Evolutionary conservation across 2,329 filamentous ascomycete species (phyloP).

Genomic region (Ceratocystiopsis brevicomis): DNA sequence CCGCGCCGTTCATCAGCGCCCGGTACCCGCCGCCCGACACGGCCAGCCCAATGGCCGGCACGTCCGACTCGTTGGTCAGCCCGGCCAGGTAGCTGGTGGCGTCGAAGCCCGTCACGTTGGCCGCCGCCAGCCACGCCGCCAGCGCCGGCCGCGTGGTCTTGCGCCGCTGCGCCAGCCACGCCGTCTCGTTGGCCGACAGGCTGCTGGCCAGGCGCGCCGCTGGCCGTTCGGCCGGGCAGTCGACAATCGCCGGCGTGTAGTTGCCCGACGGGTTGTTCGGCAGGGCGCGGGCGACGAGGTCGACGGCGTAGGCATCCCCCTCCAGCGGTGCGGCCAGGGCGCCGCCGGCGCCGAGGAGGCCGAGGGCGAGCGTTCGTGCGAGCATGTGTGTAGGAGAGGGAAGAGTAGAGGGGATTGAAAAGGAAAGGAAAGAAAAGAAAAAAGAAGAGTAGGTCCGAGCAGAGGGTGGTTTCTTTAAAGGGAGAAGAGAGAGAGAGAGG

Average conservation of each 20-base stretch:
- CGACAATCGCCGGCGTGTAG: conserved; percentile 50
- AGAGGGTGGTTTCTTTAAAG: too few species aligned
- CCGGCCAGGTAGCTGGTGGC: conserved; percentile 48
- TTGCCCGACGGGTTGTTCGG: conserved; percentile 29
- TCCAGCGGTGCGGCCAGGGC: not conserved
- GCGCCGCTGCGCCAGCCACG: conserved; percentile 56
- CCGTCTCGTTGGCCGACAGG: conserved; percentile 49
- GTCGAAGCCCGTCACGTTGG: conserved; percentile 63
- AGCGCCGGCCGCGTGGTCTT: conserved; percentile 59
- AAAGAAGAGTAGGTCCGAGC: too few species aligned
- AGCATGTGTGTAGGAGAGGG: not conserved
- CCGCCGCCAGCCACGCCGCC: conserved; percentile 48
- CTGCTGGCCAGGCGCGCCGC: conserved; percentile 41
- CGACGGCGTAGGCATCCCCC: not conserved
- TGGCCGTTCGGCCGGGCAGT: conserved; percentile 53
- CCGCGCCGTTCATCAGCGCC: conserved; percentile 69
- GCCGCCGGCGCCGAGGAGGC: not conserved
- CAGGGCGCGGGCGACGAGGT: conserved; percentile 13
- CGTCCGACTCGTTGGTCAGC: conserved; percentile 16
- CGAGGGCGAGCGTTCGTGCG: not conserved
- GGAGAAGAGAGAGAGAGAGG: too few species aligned
- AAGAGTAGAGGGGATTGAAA: not conserved
- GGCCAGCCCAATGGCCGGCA: conserved; percentile 50
- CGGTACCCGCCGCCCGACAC: conserved; percentile 73
- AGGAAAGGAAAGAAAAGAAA: not conserved